phyloP scores from a whole-genome alignment of 441 rosid genomes.

The Macaranga tanarius region DNA sequence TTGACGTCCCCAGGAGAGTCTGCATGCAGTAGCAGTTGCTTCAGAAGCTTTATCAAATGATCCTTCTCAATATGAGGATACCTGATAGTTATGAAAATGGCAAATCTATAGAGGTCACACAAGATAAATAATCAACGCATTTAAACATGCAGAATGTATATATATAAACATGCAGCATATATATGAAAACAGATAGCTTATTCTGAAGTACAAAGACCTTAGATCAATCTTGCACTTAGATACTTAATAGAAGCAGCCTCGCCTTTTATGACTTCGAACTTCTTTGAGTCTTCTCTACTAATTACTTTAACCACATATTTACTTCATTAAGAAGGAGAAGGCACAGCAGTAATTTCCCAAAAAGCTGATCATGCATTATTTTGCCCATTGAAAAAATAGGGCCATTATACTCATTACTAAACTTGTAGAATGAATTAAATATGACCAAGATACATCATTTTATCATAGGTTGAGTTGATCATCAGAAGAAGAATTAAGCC shows the following conservation, averaged over 20 bases:
- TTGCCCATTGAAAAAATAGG: too few relatives aligned
- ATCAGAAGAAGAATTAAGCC: too few relatives aligned
- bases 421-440: too few relatives aligned
- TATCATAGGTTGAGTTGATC: too few relatives aligned
- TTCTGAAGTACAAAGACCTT: conserved; percentile 13
- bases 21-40: conserved; percentile 66
- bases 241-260: not conserved
- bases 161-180: conserved; percentile 2
- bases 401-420: too few relatives aligned
- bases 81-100: conserved; percentile 51
- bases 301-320: not conserved
- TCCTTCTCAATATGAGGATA: conserved; percentile 82
- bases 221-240: conserved; percentile 11
- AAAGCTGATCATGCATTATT: too few relatives aligned
- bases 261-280: not conserved
- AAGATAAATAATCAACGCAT: too few relatives aligned
- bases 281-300: conserved; percentile 8
- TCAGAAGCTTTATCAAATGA: conserved; percentile 94
- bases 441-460: too few relatives aligned
- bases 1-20: conserved; percentile 48
- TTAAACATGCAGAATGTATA: too few relatives aligned
- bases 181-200: conserved; percentile 17
- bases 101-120: conserved; percentile 18
- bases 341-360: not conserved
- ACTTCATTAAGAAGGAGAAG: not conserved